phyloP scores from a whole-genome alignment of 2,329 filamentous ascomycete genomes.

The Pseudogymnoascus sp. region DNA sequence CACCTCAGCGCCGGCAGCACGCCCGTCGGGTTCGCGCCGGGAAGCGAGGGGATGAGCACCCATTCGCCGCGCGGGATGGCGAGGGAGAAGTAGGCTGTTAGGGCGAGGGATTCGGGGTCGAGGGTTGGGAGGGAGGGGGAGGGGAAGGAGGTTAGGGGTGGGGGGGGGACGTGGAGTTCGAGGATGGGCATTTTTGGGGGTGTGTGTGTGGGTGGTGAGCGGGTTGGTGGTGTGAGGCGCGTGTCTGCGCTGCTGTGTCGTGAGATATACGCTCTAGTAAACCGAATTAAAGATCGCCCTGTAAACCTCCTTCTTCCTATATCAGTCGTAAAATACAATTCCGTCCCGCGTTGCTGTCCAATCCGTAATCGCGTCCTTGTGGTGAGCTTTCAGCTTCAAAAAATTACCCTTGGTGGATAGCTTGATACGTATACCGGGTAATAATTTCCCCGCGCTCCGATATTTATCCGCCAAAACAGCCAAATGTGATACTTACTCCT shows the following conservation, averaged over 20 bases:
- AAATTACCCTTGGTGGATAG: neutral
- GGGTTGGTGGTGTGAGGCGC: neutral
- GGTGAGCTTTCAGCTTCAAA: neutral
- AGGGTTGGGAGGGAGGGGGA: constrained; percentile 65
- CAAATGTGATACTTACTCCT: neutral
- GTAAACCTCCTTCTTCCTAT: neutral
- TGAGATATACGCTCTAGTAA: neutral
- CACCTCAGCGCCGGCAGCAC: constrained; percentile 50
- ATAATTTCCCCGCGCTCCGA: neutral
- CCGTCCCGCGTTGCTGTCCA: neutral
- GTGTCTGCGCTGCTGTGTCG: neutral
- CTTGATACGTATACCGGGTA: neutral
- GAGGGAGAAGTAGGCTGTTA: constrained; percentile 65
- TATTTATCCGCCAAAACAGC: neutral
- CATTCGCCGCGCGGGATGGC: constrained; percentile 52
- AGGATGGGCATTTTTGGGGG: constrained; percentile 35
- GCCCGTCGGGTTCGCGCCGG: constrained; percentile 58
- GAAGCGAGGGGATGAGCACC: constrained; percentile 65
- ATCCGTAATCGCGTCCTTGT: neutral
- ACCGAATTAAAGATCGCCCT: neutral
- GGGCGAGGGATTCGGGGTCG: constrained; percentile 80
- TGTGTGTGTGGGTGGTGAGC: neutral
- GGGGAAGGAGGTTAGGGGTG: neutral
- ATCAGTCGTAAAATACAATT: neutral
- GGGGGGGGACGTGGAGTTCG: constrained; percentile 60